Evolutionary conservation across 192 early-diverging fungal species (phyloP).

Genomic region (Rhizophagus clarus): DNA sequence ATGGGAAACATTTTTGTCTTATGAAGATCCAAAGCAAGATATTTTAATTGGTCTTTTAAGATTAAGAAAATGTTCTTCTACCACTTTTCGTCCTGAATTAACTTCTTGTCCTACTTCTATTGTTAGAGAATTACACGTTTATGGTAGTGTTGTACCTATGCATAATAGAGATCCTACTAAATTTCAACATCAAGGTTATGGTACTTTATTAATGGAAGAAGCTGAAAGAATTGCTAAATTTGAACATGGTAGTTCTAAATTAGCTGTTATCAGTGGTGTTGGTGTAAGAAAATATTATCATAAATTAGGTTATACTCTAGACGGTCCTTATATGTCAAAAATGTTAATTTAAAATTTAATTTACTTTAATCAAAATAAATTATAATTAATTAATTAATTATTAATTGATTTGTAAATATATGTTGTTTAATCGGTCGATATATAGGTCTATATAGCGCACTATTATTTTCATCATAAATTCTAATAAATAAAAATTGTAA

Average conservation of each 20-base stretch:
- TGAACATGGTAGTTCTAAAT: conserved; percentile 93
- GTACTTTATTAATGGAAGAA: conserved; percentile 98
- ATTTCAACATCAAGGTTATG: conserved; percentile 99
- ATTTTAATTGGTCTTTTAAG: conserved; percentile 95
- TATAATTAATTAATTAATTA: too few relatives aligned
- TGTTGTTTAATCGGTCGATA: too few relatives aligned
- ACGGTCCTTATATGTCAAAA: conserved; percentile 98
- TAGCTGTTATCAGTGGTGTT: conserved; percentile 96
- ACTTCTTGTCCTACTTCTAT: conserved; percentile 80
- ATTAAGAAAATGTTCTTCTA: conserved; percentile 89
- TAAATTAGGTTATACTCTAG: conserved; percentile 94
- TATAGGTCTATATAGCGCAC: too few relatives aligned
- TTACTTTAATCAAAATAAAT: too few relatives aligned
- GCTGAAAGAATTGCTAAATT: conserved; percentile 97
- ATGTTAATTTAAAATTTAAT: conserved; percentile 61
- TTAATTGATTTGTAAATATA: too few relatives aligned
- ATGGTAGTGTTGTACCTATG: conserved; percentile 95
- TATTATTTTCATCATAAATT: too few relatives aligned
- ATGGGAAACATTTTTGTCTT: conserved; percentile 99
- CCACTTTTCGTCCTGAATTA: conserved; percentile 92
- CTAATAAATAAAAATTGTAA: too few relatives aligned
- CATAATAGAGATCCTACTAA: conserved; percentile 95
- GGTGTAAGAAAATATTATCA: conserved; percentile 98
- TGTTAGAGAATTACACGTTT: conserved; percentile 97
- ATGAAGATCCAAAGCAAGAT: conserved; percentile 96